These are phyloP conservation scores for Cercospora sp. DNA, from an alignment of 2,329 filamentous ascomycete genomes.

Conservation along the genomic window DNA sequence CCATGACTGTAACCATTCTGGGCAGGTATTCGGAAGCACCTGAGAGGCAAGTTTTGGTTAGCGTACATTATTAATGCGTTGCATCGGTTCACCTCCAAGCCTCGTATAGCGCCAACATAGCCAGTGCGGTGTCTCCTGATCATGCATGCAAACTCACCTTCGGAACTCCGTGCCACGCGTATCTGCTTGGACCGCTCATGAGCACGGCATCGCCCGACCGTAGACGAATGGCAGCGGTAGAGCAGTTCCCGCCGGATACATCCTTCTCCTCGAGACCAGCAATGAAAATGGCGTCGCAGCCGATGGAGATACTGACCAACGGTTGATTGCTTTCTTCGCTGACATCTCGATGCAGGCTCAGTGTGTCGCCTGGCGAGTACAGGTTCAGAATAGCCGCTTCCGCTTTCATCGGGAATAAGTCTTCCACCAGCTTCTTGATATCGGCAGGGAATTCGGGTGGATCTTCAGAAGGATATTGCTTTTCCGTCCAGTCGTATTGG, in stretches of 20 bases:
- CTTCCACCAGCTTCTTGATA: slow-evolving; percentile 65
- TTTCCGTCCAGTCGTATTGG: slow-evolving; percentile 94
- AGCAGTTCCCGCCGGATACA: slow-evolving; percentile 30
- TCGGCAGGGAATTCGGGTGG: slow-evolving; percentile 75
- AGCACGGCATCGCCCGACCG: slow-evolving; percentile 86
- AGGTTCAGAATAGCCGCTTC: slow-evolving; percentile 94
- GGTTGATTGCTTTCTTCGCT: slow-evolving; percentile 79
- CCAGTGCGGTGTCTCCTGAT: not conserved
- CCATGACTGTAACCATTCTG: slow-evolving; percentile 72
- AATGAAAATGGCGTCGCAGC: slow-evolving; percentile 87
- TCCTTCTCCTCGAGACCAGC: slow-evolving; percentile 63
- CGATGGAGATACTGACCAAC: slow-evolving; percentile 81
- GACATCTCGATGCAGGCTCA: slow-evolving; percentile 91
- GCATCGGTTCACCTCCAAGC: not conserved
- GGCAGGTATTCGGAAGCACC: slow-evolving; percentile 70
- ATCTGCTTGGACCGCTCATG: slow-evolving; percentile 79
- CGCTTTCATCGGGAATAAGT: slow-evolving; percentile 74
- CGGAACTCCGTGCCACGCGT: slow-evolving; percentile 94
- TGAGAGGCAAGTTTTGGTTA: not conserved
- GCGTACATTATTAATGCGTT: not conserved
- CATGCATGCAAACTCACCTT: slow-evolving; percentile 56
- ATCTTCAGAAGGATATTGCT: slow-evolving; percentile 69
- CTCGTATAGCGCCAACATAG: not conserved
- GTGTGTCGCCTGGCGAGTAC: slow-evolving; percentile 84
- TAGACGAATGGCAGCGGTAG: slow-evolving; percentile 62